Evolutionary conservation across 2,329 filamentous ascomycete species (phyloP).

Genomic region (Magnaporthales sp.): DNA sequence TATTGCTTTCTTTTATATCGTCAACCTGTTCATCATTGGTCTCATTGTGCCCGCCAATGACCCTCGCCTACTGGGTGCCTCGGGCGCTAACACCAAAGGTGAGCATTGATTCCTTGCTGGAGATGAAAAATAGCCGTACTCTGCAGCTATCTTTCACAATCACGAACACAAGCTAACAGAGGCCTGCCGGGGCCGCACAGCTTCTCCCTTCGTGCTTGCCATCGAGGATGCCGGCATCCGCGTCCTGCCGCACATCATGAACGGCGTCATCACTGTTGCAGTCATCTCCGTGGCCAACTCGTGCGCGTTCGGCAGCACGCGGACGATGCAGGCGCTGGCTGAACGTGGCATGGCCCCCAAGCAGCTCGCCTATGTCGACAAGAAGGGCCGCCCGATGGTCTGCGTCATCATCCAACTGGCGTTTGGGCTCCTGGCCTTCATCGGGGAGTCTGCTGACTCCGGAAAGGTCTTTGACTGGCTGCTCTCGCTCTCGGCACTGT

Average conservation of each 20-base stretch:
- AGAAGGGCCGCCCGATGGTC: slow-evolving; percentile 48
- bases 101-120: not conserved
- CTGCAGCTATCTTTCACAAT: not conserved
- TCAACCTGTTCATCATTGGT: slow-evolving; percentile 41
- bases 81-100: slow-evolving; percentile 29
- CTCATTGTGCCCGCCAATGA: slow-evolving; percentile 38
- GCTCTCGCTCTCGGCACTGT: slow-evolving; percentile 62
- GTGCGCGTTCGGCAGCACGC: slow-evolving; percentile 39
- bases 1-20: slow-evolving; percentile 42
- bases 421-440: slow-evolving; percentile 52
- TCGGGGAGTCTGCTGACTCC: slow-evolving; percentile 35
- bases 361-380: slow-evolving; percentile 52
- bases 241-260: slow-evolving; percentile 42
- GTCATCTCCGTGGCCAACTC: slow-evolving; percentile 45
- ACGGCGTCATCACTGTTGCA: slow-evolving; percentile 41
- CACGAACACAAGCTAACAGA: not conserved
- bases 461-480: slow-evolving; percentile 53
- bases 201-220: slow-evolving; percentile 42
- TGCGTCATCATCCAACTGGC: slow-evolving; percentile 42
- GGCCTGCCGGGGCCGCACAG: slow-evolving; percentile 6
- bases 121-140: not conserved
- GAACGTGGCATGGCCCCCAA: slow-evolving; percentile 42
- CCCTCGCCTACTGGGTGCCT: slow-evolving; percentile 25
- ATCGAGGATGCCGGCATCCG: slow-evolving; percentile 40
- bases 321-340: slow-evolving; percentile 41